A percentile compares a stretch with the other conserved stretches of the same genome.
Evolutionary conservation across 1,284 basidiomycete species (phyloP).

Genomic region (Pterula multifida): DNA sequence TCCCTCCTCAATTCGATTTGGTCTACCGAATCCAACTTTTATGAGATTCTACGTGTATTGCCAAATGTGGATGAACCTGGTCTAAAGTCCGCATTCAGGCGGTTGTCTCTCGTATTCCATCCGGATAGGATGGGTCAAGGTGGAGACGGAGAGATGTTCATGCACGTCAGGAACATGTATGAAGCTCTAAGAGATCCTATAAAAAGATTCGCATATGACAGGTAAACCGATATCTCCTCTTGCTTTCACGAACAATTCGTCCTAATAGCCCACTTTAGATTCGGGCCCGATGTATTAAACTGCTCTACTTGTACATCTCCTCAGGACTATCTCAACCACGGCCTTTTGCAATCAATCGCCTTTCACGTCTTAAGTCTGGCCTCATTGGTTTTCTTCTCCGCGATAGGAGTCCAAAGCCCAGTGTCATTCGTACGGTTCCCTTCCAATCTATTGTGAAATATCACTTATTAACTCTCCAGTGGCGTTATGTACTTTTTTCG

Average conservation of each 20-base stretch:
- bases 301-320: slow-evolving; percentile 61
- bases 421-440: slow-evolving; percentile 44
- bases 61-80: slow-evolving; percentile 51
- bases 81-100: slow-evolving; percentile 62
- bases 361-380: slow-evolving; percentile 62
- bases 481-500: slow-evolving; percentile 44
- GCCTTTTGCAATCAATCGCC: slow-evolving; percentile 52
- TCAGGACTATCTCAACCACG: slow-evolving; percentile 61
- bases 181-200: slow-evolving; percentile 73
- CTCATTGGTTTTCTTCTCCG: slow-evolving; percentile 50
- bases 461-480: slow-evolving; percentile 13
- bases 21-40: slow-evolving; percentile 59
- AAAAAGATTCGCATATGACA: slow-evolving; percentile 79
- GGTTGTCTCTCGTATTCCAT: slow-evolving; percentile 64
- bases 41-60: slow-evolving; percentile 57
- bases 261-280: slow-evolving; percentile 27
- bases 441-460: slow-evolving; percentile 13
- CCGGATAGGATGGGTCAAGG: slow-evolving; percentile 62
- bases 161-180: slow-evolving; percentile 63
- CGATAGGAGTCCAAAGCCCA: slow-evolving; percentile 45
- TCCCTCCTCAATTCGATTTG: slow-evolving; percentile 44
- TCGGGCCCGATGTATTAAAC: slow-evolving; percentile 58
- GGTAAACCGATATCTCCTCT: slow-evolving; percentile 25
- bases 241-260: slow-evolving; percentile 5
- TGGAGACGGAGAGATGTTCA: slow-evolving; percentile 56